Percentiles rank a stretch among this genome's conserved stretches.
These are phyloP conservation scores for Fusarium napiforme DNA, from an alignment of 2,329 filamentous ascomycete species.

Conservation along the genomic window DNA sequence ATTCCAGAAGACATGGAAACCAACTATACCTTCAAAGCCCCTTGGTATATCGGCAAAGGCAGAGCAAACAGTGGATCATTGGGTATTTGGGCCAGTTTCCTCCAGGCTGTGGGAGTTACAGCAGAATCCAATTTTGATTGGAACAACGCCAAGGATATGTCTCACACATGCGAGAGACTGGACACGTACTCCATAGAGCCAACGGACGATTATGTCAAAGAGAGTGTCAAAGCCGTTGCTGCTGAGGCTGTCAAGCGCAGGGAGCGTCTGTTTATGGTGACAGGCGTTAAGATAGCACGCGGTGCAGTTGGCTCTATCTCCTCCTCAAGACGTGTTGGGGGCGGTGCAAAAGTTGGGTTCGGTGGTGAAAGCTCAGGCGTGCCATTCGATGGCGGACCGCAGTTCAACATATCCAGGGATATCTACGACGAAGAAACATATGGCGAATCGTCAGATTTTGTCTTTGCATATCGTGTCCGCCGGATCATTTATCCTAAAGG, in stretches of 20 bases:
- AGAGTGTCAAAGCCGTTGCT: not conserved
- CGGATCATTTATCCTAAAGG: not conserved
- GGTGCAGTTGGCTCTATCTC: not conserved
- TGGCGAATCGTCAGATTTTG: not conserved
- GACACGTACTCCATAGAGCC: not conserved
- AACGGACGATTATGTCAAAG: not conserved
- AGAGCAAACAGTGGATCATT: not conserved
- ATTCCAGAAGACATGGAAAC: not conserved
- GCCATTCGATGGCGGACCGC: not conserved
- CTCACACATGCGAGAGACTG: not conserved
- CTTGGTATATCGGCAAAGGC: not conserved
- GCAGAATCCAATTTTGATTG: not conserved
- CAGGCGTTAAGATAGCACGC: not conserved
- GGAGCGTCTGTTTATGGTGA: not conserved
- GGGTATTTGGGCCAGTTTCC: not conserved
- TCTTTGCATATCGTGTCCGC: not conserved
- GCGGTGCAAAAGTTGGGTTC: not conserved
- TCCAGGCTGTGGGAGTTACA: not conserved
- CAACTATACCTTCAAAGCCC: not conserved
- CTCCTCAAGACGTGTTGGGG: not conserved
- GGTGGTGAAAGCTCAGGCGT: not conserved
- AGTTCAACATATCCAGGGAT: not conserved
- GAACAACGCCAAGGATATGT: not conserved
- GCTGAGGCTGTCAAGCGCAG: not conserved
- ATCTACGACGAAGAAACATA: not conserved